Base-by-base conservation (phyloP, 2,329 filamentous ascomycete genomes). In the Pseudogymnoascus sp. region DNA sequence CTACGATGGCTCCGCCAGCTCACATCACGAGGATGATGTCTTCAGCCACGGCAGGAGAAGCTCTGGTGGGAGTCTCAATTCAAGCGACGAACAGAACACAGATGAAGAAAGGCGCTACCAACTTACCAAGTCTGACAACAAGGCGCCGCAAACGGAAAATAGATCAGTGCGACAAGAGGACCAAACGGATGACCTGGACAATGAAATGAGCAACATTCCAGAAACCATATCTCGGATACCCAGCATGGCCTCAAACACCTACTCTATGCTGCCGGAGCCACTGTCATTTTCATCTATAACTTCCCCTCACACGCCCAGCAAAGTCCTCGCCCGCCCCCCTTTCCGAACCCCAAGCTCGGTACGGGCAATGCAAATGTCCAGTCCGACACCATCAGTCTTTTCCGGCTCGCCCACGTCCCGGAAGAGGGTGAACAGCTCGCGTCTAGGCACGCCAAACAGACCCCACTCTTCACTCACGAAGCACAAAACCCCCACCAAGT, bases 301-400 rank as follows among this genome's bases (percentile, higher is more conserved):
- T 10, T 59, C 58, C 4, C 60, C 64, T 31, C 65, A 63, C 9
- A 70, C 68, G 18, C 69, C 68, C 31, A 69, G 81, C 21, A 82
- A 86, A 60, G 79, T 80, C 6, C 83, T 82, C 6, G 79, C 81
- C 7, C 81, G 87, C 2, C 82, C 85, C 4, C 81, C 83, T 1
- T 90, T 91, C 71, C 80, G 87, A 58, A 87, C 87, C 10, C 83
- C 87, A 0, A 87, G 87, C 1, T 86, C 85, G 10, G 83, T 90
- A 6, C 84, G 85, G 59, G 85, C 86, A 1, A 80, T 90, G 74
- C 88, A 90, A 66, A 88, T 90, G 85, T 81, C 82, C 1, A 89
- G 87, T 0, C 87, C 86, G 0, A 77, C 84, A 0, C 76, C 80
- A 0, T 86, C 85, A 0, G 75, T 79, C n/a, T 74, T 77, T 58